These are phyloP conservation scores for Leccinum subtestaceum DNA, from an alignment of 768 basidiomycete genomes.

Conservation along the genomic window DNA sequence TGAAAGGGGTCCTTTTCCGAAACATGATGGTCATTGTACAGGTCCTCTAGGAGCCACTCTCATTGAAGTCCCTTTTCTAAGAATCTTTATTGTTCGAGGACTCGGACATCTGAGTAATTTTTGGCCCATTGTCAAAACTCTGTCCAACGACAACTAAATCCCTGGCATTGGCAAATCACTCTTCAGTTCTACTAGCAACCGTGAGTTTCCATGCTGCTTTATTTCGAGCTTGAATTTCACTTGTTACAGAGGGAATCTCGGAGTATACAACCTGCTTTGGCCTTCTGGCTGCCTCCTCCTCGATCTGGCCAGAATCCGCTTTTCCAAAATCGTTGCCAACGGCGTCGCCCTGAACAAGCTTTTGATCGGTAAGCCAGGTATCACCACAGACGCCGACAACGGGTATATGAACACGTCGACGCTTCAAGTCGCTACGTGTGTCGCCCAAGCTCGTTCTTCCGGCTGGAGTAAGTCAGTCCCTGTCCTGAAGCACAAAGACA, in stretches of 20 bases:
- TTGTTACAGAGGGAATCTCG: slow-evolving; percentile 30
- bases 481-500: too few relatives aligned
- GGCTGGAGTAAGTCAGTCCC: slow-evolving; percentile 8
- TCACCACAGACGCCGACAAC: slow-evolving; percentile 46
- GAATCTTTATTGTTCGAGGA: too few relatives aligned
- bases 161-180: neutral
- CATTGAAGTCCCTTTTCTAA: too few relatives aligned
- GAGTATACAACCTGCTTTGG: slow-evolving; percentile 38
- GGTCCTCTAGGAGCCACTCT: too few relatives aligned
- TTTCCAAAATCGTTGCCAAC: slow-evolving; percentile 47
- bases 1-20: too few relatives aligned
- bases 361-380: slow-evolving; percentile 71
- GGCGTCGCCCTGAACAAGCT: slow-evolving; percentile 64
- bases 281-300: slow-evolving; percentile 40
- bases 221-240: neutral
- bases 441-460: slow-evolving; percentile 23
- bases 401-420: slow-evolving; percentile 53
- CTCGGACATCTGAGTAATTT: too few relatives aligned
- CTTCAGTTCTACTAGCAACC: slow-evolving; percentile 15
- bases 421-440: slow-evolving; percentile 47
- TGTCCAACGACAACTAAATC: too few relatives aligned
- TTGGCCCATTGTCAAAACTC: too few relatives aligned
- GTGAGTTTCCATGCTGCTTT: neutral
- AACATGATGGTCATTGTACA: too few relatives aligned
- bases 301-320: slow-evolving; percentile 38